Conservation (phyloP, 768 basidiomycete species). For the Russula brevipes region DNA sequence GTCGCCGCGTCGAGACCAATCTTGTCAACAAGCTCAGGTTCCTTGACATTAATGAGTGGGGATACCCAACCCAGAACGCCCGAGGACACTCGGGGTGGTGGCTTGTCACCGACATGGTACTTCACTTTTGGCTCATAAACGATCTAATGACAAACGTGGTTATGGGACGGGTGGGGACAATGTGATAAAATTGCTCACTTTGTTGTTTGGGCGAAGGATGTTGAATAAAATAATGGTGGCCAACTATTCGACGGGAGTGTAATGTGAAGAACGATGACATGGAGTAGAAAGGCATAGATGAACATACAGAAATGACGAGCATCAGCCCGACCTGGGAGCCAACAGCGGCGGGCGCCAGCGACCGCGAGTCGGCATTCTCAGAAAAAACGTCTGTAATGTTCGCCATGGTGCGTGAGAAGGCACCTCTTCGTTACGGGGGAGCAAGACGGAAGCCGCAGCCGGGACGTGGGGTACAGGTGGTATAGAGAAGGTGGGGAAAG, state of each 20-base stretch:
- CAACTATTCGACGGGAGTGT: slow-evolving; percentile 36
- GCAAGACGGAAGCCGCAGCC: neutral
- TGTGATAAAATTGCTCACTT: slow-evolving; percentile 40
- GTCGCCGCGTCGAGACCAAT: slow-evolving; percentile 90
- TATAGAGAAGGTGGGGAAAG: neutral
- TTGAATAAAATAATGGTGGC: slow-evolving; percentile 76
- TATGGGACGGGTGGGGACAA: neutral
- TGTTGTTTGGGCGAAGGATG: slow-evolving; percentile 82
- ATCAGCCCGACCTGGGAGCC: slow-evolving; percentile 73
- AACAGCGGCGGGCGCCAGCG: slow-evolving; percentile 77
- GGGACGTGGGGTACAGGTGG: neutral
- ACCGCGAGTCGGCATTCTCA: slow-evolving; percentile 39
- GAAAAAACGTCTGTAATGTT: slow-evolving; percentile 33
- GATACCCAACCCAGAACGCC: slow-evolving; percentile 87
- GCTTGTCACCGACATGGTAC: slow-evolving; percentile 73
- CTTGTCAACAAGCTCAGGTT: slow-evolving; percentile 84
- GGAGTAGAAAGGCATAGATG: neutral
- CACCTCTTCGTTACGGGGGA: neutral
- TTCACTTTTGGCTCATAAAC: slow-evolving; percentile 94
- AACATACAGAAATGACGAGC: slow-evolving; percentile 64
- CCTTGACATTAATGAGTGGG: slow-evolving; percentile 75
- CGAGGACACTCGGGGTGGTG: slow-evolving; percentile 75
- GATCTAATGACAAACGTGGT: slow-evolving; percentile 42
- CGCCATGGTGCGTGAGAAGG: slow-evolving; percentile 28
- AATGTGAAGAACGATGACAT: slow-evolving; percentile 12